Base-by-base conservation (phyloP, 1,139 yeast genomes). In the Magnusiomyces paraingens region DNA sequence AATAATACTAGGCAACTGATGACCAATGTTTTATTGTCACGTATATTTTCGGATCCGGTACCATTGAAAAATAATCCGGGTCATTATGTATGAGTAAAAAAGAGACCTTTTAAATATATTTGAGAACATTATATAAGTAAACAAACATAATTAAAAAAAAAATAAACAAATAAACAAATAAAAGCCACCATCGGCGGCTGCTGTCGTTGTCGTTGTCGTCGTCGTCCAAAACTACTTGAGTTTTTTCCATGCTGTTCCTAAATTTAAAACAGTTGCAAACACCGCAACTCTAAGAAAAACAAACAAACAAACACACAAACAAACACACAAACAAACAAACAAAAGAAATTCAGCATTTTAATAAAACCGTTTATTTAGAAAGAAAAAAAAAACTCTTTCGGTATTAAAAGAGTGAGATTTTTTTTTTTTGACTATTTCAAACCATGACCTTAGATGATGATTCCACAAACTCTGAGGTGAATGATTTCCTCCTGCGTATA, bases 401-500 rank as follows among this genome's bases (percentile, higher is more conserved):
- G n/a, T n/a, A n/a, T n/a, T n/a, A n/a, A n/a, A n/a, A n/a, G n/a
- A n/a, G n/a, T n/a, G n/a, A n/a, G n/a, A n/a, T n/a, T n/a, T n/a
- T n/a, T 40, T 21, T 18, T 40, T 17, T 40, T 40, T 12, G 15
- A 40, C 43, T 12, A 12, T 15, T 40, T 40, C 15, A 20, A 15
- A 17, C 2, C 3, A 17, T 40, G 14, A 40, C 21, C 18, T 8
- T 40, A 22, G 44, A 35, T 14, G 47, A 40, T 26, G 47, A 44
- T 18, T 21, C 56, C 21, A 53, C 52, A 38, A 41, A 47, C 12
- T 47, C 62, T 36, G 72, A 70, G 46, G 73, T 70, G 35, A 62
- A 60, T 49, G 74, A 68, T 51, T 71, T 70, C 55, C 61, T 70
- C 52, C 57, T 64, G 32, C 66, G 70, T 39, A 64, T 70, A 40